phyloP scores from a whole-genome alignment of 352 stramenopile species.

The Phytophthora meadii region DNA sequence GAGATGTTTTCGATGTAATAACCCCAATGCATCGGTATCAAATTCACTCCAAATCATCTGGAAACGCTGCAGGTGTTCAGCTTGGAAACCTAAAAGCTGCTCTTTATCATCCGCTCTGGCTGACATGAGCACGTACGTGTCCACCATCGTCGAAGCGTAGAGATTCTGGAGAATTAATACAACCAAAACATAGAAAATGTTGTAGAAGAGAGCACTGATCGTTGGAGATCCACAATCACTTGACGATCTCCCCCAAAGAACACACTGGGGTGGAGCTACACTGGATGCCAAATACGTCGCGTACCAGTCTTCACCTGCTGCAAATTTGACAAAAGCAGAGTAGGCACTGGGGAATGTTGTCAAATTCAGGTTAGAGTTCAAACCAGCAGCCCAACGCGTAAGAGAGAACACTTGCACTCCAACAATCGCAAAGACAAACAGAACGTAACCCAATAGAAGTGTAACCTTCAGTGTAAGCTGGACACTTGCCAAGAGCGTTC shows the following conservation, averaged over 20 bases:
- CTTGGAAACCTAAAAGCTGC: constrained; percentile 68
- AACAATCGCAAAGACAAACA: constrained; percentile 86
- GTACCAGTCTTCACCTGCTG: constrained; percentile 86
- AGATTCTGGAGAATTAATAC: constrained; percentile 83
- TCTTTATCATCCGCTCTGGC: constrained; percentile 68
- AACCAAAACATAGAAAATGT: constrained; percentile 84
- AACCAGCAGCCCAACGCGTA: constrained; percentile 77
- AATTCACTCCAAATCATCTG: constrained; percentile 80
- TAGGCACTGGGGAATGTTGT: constrained; percentile 82
- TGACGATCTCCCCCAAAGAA: constrained; percentile 42
- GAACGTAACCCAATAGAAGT: constrained; percentile 78
- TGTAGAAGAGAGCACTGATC: constrained; percentile 78
- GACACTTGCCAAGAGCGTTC: constrained; percentile 74
- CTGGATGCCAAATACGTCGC: constrained; percentile 78
- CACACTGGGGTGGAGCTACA: constrained; percentile 64
- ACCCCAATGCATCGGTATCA: constrained; percentile 73
- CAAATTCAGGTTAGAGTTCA: constrained; percentile 79
- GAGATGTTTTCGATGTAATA: constrained; percentile 77
- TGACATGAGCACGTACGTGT: constrained; percentile 83
- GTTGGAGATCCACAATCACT: constrained; percentile 76
- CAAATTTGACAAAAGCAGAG: constrained; percentile 83
- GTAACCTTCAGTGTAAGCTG: constrained; percentile 81
- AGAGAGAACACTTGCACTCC: constrained; percentile 85
- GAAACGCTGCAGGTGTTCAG: constrained; percentile 68
- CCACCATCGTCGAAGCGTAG: constrained; percentile 83